Evolutionary conservation across 2,329 filamentous ascomycete genomes (phyloP).

Genomic region (Mycosphaerelloides madeirae): DNA sequence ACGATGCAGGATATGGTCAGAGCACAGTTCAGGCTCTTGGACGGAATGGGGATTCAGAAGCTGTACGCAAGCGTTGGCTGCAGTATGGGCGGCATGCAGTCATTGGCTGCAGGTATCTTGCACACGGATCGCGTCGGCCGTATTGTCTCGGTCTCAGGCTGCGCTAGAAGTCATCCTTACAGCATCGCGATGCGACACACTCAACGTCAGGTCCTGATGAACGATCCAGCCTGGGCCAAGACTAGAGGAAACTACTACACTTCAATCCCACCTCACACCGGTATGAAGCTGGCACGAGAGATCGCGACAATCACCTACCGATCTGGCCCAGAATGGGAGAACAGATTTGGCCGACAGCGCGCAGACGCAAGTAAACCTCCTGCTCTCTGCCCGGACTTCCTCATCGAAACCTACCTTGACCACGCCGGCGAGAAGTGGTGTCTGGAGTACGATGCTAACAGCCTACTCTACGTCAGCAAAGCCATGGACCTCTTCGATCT

Average conservation of each 20-base stretch:
- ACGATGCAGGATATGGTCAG: slow-evolving; percentile 98
- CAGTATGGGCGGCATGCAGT: slow-evolving; percentile 99
- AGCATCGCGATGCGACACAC: slow-evolving; percentile 98
- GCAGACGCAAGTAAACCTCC: slow-evolving; percentile 83
- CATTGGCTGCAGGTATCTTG: slow-evolving; percentile 76
- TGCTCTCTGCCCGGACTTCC: slow-evolving; percentile 91
- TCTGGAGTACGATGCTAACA: slow-evolving; percentile 93
- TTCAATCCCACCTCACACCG: slow-evolving; percentile 80
- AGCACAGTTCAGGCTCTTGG: slow-evolving; percentile 85
- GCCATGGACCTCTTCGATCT: slow-evolving; percentile 98
- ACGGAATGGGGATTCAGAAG: slow-evolving; percentile 68
- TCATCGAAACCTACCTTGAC: slow-evolving; percentile 97
- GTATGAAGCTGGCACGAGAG: slow-evolving; percentile 96
- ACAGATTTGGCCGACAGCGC: slow-evolving; percentile 79
- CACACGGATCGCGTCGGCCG: slow-evolving; percentile 77
- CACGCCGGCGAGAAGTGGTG: slow-evolving; percentile 98
- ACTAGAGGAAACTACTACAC: slow-evolving; percentile 85
- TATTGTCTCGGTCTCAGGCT: slow-evolving; percentile 86
- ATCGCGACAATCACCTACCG: slow-evolving; percentile 98
- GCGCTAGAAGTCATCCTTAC: slow-evolving; percentile 91
- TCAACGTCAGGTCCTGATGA: slow-evolving; percentile 96
- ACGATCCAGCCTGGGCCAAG: slow-evolving; percentile 82
- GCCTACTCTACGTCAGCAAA: slow-evolving; percentile 91
- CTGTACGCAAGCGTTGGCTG: slow-evolving; percentile 90
- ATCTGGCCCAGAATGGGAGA: slow-evolving; percentile 95